Conservation (phyloP, 2,329 filamentous ascomycete species). For the Colletotrichum chlorophyti region DNA sequence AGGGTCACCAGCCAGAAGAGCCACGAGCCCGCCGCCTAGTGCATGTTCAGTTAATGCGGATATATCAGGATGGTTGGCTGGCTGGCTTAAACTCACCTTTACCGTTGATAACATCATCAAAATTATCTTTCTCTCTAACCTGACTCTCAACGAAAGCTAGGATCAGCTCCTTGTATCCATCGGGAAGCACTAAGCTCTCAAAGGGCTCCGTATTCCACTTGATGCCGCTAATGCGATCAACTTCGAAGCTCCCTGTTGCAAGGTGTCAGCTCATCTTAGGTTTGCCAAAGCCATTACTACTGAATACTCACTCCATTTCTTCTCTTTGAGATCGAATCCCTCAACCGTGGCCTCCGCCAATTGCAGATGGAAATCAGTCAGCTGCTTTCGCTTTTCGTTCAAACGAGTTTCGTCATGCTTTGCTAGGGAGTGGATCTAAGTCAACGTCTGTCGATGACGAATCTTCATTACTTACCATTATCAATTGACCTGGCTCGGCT, state of each 20-base stretch:
- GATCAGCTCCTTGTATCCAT: conserved; percentile 57
- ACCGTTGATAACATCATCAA: conserved; percentile 59
- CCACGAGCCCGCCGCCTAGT: conserved; percentile 37
- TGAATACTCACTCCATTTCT: conserved; percentile 43
- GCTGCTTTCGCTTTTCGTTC: background rate
- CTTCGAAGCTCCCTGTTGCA: conserved; percentile 42
- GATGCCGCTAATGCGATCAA: conserved; percentile 52
- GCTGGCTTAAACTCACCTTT: conserved; percentile 51
- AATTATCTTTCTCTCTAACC: conserved; percentile 44
- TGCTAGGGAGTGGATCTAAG: too few relatives aligned
- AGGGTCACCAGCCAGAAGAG: conserved; percentile 42
- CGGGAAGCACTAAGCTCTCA: conserved; percentile 53
- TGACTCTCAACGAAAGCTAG: conserved; percentile 56
- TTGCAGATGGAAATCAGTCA: conserved; percentile 29
- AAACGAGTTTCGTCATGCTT: background rate
- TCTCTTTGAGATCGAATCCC: conserved; percentile 55
- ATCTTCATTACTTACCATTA: background rate
- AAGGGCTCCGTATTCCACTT: conserved; percentile 57
- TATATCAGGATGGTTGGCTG: too few relatives aligned
- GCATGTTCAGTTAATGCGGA: background rate
- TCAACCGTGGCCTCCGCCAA: conserved; percentile 32
- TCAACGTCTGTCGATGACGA: background rate
- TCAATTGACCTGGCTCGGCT: background rate
- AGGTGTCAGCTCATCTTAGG: background rate
- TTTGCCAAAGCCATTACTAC: background rate